A percentile compares a stretch with the other conserved stretches of the same genome.
Evolutionary conservation across 2,329 filamentous ascomycete species (phyloP).

Genomic region (Celoporthe dispersa): DNA sequence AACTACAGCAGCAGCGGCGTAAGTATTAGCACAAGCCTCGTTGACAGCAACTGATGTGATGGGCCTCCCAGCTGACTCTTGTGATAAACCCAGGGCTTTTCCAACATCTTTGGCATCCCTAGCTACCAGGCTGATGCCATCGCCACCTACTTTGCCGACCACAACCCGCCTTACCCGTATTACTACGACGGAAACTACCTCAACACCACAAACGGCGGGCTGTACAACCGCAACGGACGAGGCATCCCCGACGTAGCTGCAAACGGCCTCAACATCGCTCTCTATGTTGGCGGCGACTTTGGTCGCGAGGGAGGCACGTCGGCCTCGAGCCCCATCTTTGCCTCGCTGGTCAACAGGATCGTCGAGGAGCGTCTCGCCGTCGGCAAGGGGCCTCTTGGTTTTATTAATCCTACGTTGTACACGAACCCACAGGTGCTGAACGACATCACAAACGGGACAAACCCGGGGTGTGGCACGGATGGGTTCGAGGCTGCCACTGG

Average conservation of each 20-base stretch:
- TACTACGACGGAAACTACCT: constrained; percentile 29
- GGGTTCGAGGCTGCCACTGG: constrained; percentile 38
- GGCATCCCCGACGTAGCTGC: constrained; percentile 38
- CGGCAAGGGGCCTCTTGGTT: constrained; percentile 47
- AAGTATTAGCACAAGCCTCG: not conserved
- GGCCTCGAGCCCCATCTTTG: constrained; percentile 61
- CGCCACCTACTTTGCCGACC: constrained; percentile 42
- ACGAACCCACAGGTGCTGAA: constrained; percentile 38
- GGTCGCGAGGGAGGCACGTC: constrained; percentile 51
- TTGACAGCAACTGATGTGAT: not conserved
- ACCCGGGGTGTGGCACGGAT: constrained; percentile 39
- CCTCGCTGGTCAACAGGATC: constrained; percentile 62
- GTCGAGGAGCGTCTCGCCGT: constrained; percentile 62
- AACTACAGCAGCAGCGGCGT: constrained; percentile 31
- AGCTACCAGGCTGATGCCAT: constrained; percentile 49
- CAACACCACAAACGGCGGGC: constrained; percentile 30
- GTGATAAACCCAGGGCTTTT: constrained; percentile 44
- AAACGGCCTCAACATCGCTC: constrained; percentile 36
- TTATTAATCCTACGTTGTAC: constrained; percentile 41
- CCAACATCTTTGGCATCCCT: constrained; percentile 49
- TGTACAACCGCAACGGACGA: constrained; percentile 34
- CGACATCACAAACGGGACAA: constrained; percentile 37
- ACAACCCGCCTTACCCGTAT: constrained; percentile 33
- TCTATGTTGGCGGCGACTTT: constrained; percentile 39
- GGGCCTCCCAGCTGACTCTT: not conserved